These are phyloP conservation scores for Globisporangium cederbergense DNA, from an alignment of 352 stramenopile genomes.

Conservation along the genomic window DNA sequence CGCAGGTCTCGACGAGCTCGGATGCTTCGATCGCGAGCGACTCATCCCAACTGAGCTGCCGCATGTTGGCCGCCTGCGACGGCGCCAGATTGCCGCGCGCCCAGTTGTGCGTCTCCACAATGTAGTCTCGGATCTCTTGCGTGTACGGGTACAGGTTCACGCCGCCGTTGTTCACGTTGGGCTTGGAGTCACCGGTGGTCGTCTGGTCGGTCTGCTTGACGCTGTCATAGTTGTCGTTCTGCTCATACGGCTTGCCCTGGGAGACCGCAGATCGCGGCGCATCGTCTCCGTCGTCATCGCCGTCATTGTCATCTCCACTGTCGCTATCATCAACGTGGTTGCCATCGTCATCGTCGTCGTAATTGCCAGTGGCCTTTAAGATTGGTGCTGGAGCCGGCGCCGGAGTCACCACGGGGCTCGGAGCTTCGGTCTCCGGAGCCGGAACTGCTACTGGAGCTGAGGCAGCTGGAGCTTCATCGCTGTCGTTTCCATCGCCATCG, in stretches of 20 bases:
- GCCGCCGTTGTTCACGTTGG: constrained; percentile 28
- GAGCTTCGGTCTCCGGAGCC: not conserved
- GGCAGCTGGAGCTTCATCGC: no score
- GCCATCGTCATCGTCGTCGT: not conserved
- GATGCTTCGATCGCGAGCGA: constrained; percentile 33
- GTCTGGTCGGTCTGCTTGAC: constrained; percentile 8
- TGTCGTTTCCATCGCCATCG: not conserved
- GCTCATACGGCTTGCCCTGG: constrained; percentile 7
- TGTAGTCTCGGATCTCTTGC: constrained; percentile 27
- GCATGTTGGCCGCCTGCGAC: constrained; percentile 32
- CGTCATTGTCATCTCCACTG: not conserved
- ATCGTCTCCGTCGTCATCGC: constrained; percentile 10
- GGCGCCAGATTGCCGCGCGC: constrained; percentile 27
- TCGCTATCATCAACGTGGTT: not conserved
- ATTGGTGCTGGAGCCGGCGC: not conserved
- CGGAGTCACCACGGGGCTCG: constrained; percentile 4
- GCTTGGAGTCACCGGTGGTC: constrained; percentile 17
- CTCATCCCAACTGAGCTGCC: constrained; percentile 32
- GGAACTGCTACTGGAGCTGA: not conserved
- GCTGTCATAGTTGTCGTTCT: constrained; percentile 1
- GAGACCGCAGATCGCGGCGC: not conserved
- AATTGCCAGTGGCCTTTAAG: not conserved
- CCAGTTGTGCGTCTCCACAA: constrained; percentile 33
- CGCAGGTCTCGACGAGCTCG: constrained; percentile 35
- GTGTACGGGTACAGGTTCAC: constrained; percentile 34